Percentiles rank a stretch among this genome's conserved stretches.
Evolutionary conservation across 2,329 filamentous ascomycete species (phyloP).

Genomic region (Penicillium fuscoglaucum): DNA sequence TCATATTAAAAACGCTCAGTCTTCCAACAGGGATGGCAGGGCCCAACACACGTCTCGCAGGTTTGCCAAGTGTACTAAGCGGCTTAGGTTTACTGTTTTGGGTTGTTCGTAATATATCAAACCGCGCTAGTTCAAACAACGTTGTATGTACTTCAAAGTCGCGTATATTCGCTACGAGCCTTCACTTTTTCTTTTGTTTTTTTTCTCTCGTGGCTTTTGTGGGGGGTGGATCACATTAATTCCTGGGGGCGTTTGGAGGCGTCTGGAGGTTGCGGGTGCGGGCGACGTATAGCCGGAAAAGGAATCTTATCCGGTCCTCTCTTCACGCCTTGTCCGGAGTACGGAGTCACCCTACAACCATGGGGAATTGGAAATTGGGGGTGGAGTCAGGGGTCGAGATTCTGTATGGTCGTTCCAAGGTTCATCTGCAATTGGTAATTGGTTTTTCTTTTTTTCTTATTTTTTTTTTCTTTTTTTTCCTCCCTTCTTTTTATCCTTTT

Average conservation of each 20-base stretch:
- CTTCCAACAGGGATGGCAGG: too few relatives aligned
- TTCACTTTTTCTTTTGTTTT: not conserved
- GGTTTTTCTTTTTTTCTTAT: not conserved
- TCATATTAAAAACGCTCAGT: too few relatives aligned
- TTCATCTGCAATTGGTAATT: not conserved
- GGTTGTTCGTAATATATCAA: not conserved
- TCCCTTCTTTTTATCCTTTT: not conserved
- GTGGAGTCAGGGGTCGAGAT: not conserved
- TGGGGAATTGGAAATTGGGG: constrained; percentile 4
- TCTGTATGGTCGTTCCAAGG: not conserved
- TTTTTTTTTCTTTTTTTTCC: not conserved
- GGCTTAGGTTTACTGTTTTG: not conserved
- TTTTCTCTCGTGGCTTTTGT: not conserved
- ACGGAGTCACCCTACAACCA: not conserved
- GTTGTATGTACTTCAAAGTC: not conserved
- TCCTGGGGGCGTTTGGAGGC: not conserved
- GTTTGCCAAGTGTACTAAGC: not conserved
- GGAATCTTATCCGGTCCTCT: constrained; percentile 9
- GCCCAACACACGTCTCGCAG: not conserved
- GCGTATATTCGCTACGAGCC: not conserved
- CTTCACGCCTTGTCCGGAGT: too few relatives aligned
- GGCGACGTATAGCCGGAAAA: not conserved
- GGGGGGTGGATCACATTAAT: not conserved
- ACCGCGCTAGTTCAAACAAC: not conserved
- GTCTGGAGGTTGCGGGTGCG: not conserved